Evolutionary conservation across 2,329 filamentous ascomycete species (phyloP).

Genomic region (Aureobasidium sp.): DNA sequence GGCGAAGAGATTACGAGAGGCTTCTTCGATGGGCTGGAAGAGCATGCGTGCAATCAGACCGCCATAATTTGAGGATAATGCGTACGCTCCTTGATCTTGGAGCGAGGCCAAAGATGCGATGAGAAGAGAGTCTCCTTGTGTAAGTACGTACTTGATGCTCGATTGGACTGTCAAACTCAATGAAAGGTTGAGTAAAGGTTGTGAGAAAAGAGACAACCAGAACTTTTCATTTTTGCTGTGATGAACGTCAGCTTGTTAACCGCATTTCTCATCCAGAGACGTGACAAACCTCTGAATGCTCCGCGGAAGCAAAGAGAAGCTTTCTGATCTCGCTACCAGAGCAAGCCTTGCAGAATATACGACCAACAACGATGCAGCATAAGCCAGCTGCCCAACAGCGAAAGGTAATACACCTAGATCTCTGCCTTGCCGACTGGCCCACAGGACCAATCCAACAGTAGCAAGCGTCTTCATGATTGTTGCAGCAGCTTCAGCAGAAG

Average conservation of each 20-base stretch:
- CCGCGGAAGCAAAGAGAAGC: constrained; percentile 62
- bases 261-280: neutral
- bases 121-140: constrained; percentile 87
- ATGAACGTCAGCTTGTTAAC: neutral
- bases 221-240: constrained; percentile 36
- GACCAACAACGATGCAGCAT: constrained; percentile 59
- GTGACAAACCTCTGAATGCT: neutral
- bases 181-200: constrained; percentile 63
- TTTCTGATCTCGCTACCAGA: constrained; percentile 47
- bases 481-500: constrained; percentile 73
- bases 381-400: constrained; percentile 75
- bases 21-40: constrained; percentile 94
- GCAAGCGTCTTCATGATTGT: constrained; percentile 69
- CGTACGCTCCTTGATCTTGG: constrained; percentile 81
- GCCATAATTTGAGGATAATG: constrained; percentile 86
- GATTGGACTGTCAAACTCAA: constrained; percentile 83
- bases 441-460: constrained; percentile 65
- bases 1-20: constrained; percentile 82
- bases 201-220: constrained; percentile 57
- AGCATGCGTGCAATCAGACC: constrained; percentile 80
- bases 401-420: constrained; percentile 78
- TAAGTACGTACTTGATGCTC: constrained; percentile 84
- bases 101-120: constrained; percentile 71
- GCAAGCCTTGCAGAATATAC: constrained; percentile 63
- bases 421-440: constrained; percentile 46